Evolutionary conservation across 2,329 filamentous ascomycete genomes (phyloP), one percentile per base, ranked within the genome.

Genomic region (Penicillium aurantiogriseum): DNA sequence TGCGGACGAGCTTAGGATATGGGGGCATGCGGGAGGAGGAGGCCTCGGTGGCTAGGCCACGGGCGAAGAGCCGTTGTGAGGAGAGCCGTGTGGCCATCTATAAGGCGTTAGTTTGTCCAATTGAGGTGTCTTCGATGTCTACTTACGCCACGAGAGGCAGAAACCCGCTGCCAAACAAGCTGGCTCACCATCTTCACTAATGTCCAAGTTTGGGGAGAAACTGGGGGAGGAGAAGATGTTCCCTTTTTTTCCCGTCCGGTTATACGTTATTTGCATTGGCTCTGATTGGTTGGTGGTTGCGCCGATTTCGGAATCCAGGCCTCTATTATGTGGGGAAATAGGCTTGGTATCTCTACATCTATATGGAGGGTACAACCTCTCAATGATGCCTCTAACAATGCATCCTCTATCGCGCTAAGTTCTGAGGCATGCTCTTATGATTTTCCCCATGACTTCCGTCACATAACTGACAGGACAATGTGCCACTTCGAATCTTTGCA

Each of bases 1-100:
- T 90, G 69, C 83, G 83, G 71, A 92, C 83, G 51, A 96, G 88
- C 76, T 88, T 92, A 67, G 88, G 82, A 77, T 97, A 97, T 29
- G 90, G 90, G 46, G 91, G 90, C 64, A 84, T 87, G 63, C 86
- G 84, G 29, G 83, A 80, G 54, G 79, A 76, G 44, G 71, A 64
- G 51, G 72, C 69, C 59, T 74, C 72, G 45, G 73, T 76, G 60
- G 73, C 73, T 53, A 76, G 64, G 62, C 71, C 68, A 62, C 73
- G 73, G 60, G 57, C 58, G 42, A 68, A 50, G 23, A 68, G 53
- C 59, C 65, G 63, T 67, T 71, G 67, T 53, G 70, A 67, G 56
- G 70, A 67, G 58, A 74, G 69, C 58, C 71, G 71, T 64, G 70
- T 68, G 51, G 69, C 67, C 63, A 74, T 58, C 72, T 74, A 59